phyloP scores from a whole-genome alignment of 129 eudicot genomes.

The Gnaphalium uliginosum region DNA sequence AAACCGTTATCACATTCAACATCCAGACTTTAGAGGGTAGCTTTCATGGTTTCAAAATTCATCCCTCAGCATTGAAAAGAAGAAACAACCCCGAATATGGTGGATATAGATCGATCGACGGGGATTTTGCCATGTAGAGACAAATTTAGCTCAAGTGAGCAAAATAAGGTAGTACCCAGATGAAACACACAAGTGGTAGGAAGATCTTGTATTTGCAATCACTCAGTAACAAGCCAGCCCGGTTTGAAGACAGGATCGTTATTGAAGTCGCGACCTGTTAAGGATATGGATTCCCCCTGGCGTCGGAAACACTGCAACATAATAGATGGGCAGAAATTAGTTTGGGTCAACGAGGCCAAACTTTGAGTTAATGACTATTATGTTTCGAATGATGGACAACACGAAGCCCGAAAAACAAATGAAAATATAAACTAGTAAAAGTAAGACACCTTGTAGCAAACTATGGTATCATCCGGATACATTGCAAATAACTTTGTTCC shows the following conservation, averaged over 20 bases:
- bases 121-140: not conserved
- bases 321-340: not conserved
- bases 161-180: not conserved
- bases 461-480: slow-evolving; percentile 95
- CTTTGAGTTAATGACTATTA: slow-evolving; percentile 16
- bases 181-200: slow-evolving; percentile 9
- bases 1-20: not conserved
- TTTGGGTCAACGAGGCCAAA: slow-evolving; percentile 21
- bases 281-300: slow-evolving; percentile 93
- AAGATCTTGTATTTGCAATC: slow-evolving; percentile 20
- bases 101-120: not conserved
- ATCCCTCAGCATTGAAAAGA: not conserved
- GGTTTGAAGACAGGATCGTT: slow-evolving; percentile 61
- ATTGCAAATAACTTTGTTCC: slow-evolving; percentile 96
- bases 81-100: not conserved
- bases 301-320: slow-evolving; percentile 84
- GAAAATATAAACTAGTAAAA: not conserved
- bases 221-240: slow-evolving; percentile 69
- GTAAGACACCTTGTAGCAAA: slow-evolving; percentile 80
- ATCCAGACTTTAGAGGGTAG: not conserved
- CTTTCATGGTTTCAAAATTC: slow-evolving; percentile 4
- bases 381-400: not conserved
- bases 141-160: not conserved
- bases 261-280: slow-evolving; percentile 75
- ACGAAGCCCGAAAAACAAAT: not conserved